phyloP scores from a whole-genome alignment of 2,329 filamentous ascomycete genomes.

The Emmonsiellopsis sp. region DNA sequence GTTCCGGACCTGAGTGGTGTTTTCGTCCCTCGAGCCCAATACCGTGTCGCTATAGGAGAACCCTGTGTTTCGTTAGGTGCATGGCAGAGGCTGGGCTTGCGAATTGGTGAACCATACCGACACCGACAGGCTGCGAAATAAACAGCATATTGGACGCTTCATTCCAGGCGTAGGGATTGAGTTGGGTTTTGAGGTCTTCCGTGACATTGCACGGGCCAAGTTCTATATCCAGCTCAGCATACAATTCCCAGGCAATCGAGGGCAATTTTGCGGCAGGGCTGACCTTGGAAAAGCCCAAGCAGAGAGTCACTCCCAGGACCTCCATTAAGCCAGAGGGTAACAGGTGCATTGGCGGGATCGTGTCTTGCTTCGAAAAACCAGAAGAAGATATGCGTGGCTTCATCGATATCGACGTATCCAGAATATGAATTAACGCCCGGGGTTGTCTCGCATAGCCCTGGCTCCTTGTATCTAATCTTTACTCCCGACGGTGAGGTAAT shows the following conservation, averaged over 20 bases:
- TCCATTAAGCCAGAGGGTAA: constrained; percentile 55
- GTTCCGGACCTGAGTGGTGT: constrained; percentile 40
- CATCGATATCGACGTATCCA: constrained; percentile 51
- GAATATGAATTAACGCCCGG: constrained; percentile 47
- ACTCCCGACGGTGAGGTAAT: constrained; percentile 35
- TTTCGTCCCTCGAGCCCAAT: constrained; percentile 33
- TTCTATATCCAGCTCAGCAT: constrained; percentile 21
- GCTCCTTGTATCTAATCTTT: constrained; percentile 50
- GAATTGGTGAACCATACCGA: constrained; percentile 43
- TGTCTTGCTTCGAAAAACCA: constrained; percentile 55
- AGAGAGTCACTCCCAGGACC: constrained; percentile 53
- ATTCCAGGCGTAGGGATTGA: constrained; percentile 54
- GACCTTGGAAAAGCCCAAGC: constrained; percentile 36
- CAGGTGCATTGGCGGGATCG: constrained; percentile 44
- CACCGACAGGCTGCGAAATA: constrained; percentile 56
- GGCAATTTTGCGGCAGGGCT: constrained; percentile 39
- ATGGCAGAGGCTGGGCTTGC: not conserved
- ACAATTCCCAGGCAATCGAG: constrained; percentile 16
- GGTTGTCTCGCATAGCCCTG: constrained; percentile 49
- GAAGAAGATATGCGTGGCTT: constrained; percentile 56
- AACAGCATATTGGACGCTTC: constrained; percentile 57
- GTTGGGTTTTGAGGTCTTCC: constrained; percentile 33
- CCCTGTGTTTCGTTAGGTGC: constrained; percentile 14
- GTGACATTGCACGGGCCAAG: constrained; percentile 38
- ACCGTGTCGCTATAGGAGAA: constrained; percentile 28